These are phyloP conservation scores for Ogataea allantospora DNA, from an alignment of 805 yeast genomes.

Conservation along the genomic window DNA sequence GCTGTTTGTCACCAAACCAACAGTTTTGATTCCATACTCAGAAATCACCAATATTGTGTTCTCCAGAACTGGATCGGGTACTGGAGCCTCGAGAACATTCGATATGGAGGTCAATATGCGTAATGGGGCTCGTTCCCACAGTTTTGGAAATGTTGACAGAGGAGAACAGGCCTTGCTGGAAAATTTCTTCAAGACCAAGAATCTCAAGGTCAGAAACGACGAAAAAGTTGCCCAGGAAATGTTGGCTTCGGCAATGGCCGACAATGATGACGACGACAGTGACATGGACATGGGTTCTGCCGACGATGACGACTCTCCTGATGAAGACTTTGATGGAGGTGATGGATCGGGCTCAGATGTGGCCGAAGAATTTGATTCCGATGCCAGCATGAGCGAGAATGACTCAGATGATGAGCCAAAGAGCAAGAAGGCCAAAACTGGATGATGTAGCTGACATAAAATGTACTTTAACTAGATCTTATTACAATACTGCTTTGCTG, in stretches of 20 bases:
- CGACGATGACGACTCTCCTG: constrained; percentile 74
- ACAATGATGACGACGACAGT: constrained; percentile 52
- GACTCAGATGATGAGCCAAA: constrained; percentile 28
- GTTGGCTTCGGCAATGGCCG: constrained; percentile 73
- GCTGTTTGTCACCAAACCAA: constrained; percentile 90
- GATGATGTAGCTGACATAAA: constrained; percentile 3
- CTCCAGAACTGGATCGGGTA: constrained; percentile 83
- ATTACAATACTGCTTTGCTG: constrained; percentile 11
- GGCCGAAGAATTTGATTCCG: constrained; percentile 83
- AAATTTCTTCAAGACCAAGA: constrained; percentile 71
- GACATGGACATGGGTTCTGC: constrained; percentile 70
- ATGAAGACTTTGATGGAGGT: constrained; percentile 77
- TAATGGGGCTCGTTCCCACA: constrained; percentile 65
- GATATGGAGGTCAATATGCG: constrained; percentile 80
- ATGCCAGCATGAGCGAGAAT: constrained; percentile 37
- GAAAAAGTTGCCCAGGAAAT: constrained; percentile 83
- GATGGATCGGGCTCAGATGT: constrained; percentile 45
- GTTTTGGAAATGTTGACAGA: constrained; percentile 83
- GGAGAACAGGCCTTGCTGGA: constrained; percentile 86
- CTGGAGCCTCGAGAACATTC: constrained; percentile 81
- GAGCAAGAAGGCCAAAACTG: constrained; percentile 29
- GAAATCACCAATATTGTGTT: constrained; percentile 77
- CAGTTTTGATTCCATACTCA: constrained; percentile 82
- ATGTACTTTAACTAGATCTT: not conserved
- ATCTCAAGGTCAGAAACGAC: constrained; percentile 80